Conservation (phyloP, 257 asterid genomes). For the Thymus quinquecostatus region DNA sequence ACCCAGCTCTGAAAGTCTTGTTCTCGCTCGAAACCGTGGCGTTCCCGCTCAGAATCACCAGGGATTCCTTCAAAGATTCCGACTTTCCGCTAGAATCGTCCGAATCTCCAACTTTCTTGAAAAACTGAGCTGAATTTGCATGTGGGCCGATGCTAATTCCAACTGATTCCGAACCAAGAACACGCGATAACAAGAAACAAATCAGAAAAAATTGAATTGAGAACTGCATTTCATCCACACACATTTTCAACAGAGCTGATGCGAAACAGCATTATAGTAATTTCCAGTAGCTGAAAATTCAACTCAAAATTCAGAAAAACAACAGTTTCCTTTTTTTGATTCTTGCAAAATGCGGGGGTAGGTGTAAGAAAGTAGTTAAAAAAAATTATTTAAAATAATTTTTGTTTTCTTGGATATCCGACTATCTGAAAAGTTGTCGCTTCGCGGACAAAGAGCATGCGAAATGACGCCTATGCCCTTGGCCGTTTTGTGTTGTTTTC, state of each 20-base stretch:
- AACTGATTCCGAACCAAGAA: constrained; percentile 35
- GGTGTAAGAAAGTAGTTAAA: constrained; percentile 30
- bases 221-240: constrained; percentile 22
- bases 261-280: constrained; percentile 27
- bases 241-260: constrained; percentile 38
- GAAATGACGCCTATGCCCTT: constrained; percentile 32
- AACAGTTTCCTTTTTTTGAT: background rate
- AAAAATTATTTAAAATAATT: background rate
- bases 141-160: constrained; percentile 29
- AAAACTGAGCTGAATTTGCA: constrained; percentile 24
- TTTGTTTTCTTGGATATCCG: constrained; percentile 32
- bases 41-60: constrained; percentile 54
- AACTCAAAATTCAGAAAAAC: background rate
- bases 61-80: constrained; percentile 35
- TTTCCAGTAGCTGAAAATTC: constrained; percentile 23
- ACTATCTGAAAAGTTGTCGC: constrained; percentile 43
- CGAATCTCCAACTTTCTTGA: constrained; percentile 21
- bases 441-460: constrained; percentile 26
- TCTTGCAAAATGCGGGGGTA: constrained; percentile 27
- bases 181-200: constrained; percentile 28
- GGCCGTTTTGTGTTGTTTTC: background rate
- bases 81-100: constrained; percentile 24
- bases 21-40: constrained; percentile 52
- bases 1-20: constrained; percentile 58
- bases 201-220: constrained; percentile 27